Conservation (phyloP, 805 yeast genomes). For the Wickerhamiella domercqiae region DNA sequence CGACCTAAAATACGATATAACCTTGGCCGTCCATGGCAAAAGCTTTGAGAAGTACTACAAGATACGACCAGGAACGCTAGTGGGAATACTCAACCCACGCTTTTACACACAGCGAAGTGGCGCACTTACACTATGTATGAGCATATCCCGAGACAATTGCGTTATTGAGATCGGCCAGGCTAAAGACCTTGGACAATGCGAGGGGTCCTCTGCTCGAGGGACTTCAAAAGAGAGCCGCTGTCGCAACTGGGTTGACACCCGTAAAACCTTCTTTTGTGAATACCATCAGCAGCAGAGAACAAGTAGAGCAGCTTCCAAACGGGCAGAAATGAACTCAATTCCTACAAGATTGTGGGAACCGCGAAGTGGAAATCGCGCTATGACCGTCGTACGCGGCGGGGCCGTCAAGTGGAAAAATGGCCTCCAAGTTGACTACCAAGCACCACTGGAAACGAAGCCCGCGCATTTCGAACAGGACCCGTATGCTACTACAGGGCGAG, state of each 20-base stretch:
- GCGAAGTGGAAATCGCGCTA: slow-evolving; percentile 26
- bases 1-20: slow-evolving; percentile 46
- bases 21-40: slow-evolving; percentile 47
- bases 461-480: neutral
- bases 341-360: slow-evolving; percentile 43
- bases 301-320: slow-evolving; percentile 36
- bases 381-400: slow-evolving; percentile 28
- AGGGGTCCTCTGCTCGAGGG: slow-evolving; percentile 24
- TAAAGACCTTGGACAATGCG: slow-evolving; percentile 53
- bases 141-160: slow-evolving; percentile 35
- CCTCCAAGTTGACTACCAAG: slow-evolving; percentile 19
- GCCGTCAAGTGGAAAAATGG: slow-evolving; percentile 20
- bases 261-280: slow-evolving; percentile 44
- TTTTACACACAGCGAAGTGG: slow-evolving; percentile 24
- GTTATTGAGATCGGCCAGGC: slow-evolving; percentile 63
- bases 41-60: slow-evolving; percentile 64
- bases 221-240: slow-evolving; percentile 37
- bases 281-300: slow-evolving; percentile 51
- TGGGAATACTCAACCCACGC: slow-evolving; percentile 62
- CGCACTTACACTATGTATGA: slow-evolving; percentile 34
- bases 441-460: slow-evolving; percentile 12
- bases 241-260: slow-evolving; percentile 40
- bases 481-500: slow-evolving; percentile 17
- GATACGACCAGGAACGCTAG: slow-evolving; percentile 53
- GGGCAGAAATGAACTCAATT: slow-evolving; percentile 62